Evolutionary conservation across 78 protist species (phyloP).

Genomic region (Dictyostelium intermedium): DNA sequence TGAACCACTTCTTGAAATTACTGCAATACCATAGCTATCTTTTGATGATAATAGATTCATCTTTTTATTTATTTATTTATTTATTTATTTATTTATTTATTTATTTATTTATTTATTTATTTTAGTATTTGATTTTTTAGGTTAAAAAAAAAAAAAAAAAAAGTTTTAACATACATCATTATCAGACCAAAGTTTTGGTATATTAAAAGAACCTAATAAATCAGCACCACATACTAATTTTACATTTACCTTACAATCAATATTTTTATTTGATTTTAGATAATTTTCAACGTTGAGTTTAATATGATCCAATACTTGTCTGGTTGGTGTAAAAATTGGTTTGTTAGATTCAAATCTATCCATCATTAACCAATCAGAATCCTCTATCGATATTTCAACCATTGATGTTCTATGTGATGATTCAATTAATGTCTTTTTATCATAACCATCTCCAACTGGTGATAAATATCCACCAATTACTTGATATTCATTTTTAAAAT

Average conservation of each 20-base stretch:
- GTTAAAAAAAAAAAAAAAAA: not conserved
- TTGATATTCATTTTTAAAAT: not conserved
- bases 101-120: not conserved
- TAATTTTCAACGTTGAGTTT: not conserved
- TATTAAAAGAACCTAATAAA: conserved; percentile 59
- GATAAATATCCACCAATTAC: conserved; percentile 71
- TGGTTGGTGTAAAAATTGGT: conserved; percentile 56
- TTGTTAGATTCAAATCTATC: conserved; percentile 36
- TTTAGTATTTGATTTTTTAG: not conserved
- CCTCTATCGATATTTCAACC: not conserved
- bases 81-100: not conserved
- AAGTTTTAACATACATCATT: conserved; percentile 39
- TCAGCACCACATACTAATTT: conserved; percentile 64
- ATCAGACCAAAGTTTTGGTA: conserved; percentile 67
- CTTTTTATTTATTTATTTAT: not conserved
- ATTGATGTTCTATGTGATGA: conserved; percentile 20
- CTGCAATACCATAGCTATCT: conserved; percentile 23
- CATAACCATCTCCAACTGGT: conserved; percentile 80
- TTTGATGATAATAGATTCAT: conserved; percentile 55
- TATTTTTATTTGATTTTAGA: not conserved
- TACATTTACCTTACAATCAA: not conserved
- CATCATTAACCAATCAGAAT: conserved; percentile 54
- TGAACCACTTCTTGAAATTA: conserved; percentile 52
- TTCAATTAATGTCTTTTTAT: conserved; percentile 49
- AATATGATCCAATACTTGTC: conserved; percentile 42